Evolutionary conservation across 192 early-diverging fungal genomes (phyloP), one percentile per base, ranked within the genome.

Genomic region (Entrophospora sp.): DNA sequence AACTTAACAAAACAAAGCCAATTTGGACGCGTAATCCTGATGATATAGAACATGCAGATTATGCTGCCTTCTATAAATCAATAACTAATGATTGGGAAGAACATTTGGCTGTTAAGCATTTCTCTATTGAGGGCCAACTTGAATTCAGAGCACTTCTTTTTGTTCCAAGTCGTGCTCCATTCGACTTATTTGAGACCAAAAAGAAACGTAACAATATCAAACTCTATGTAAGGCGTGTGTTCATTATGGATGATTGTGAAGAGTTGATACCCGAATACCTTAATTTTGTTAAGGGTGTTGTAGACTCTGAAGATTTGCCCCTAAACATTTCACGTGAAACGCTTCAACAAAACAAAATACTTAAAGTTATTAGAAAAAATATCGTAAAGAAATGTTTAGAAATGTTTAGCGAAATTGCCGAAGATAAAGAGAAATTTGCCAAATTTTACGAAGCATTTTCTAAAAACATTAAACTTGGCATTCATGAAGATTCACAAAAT

Each of bases 181-280:
- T 95, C 77, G 95, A 96, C 77, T 81, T 96, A 82, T 97, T 95
- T 70, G 93, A 99, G 85, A 82, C 84, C 75, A 92, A 93, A 88
- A 96, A 96, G 92, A 96, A 97, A 90, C 89, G 93, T 78, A 96
- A 96, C 91, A 97, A 96, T 92, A 96, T n/a, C n/a, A n/a, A n/a
- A n/a, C n/a, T n/a, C n/a, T n/a, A n/a, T n/a, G n/a, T n/a, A n/a
- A n/a, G n/a, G 75, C 94, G 95, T 71, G 97, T 99, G 70, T 97
- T 99, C 86, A 99, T 99, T 80, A 97, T 94, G 91, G 95, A 99
- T 77, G 94, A 99, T 86, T 95, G 92, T 81, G 94, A 95, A 72
- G 95, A 99, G 69, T 80, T 99, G 72, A 94, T 99, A 70, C 97
- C 97, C 74, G 93, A 97, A 81, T 99, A 92, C 91, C 86, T 99